Evolutionary conservation across 208 protist genomes (phyloP).

Genomic region (Herpetomonas tarakana): DNA sequence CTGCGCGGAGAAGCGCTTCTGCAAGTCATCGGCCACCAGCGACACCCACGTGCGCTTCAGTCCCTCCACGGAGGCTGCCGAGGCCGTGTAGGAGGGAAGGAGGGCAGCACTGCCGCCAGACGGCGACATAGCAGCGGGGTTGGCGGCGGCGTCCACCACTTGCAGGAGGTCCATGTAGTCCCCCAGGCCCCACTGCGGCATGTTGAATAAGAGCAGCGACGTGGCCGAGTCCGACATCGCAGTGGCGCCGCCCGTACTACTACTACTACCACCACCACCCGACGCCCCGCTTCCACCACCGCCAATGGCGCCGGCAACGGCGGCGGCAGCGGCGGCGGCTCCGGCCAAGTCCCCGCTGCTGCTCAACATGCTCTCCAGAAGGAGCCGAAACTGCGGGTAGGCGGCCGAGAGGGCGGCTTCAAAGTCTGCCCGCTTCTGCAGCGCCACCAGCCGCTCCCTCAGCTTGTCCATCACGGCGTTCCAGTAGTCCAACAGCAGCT

Average conservation of each 20-base stretch:
- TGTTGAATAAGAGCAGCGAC: constrained; percentile 1
- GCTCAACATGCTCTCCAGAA: constrained; percentile 51
- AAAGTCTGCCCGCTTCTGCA: constrained; percentile 53
- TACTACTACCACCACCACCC: background rate
- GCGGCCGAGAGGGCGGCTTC: constrained; percentile 32
- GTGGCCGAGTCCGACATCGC: constrained; percentile 1
- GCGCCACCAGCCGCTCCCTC: constrained; percentile 41
- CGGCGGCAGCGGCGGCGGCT: constrained; percentile 6
- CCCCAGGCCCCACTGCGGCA: constrained; percentile 13
- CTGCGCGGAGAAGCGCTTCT: constrained; percentile 47
- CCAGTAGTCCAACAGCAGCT: constrained; percentile 73
- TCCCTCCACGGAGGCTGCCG: constrained; percentile 13
- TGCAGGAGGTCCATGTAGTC: constrained; percentile 16
- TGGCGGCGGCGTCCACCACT: constrained; percentile 10
- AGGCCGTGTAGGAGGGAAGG: constrained; percentile 8
- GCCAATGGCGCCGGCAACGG: background rate
- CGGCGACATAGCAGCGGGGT: background rate
- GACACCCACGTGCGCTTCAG: constrained; percentile 43
- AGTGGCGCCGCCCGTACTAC: background rate
- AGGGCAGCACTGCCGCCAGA: background rate
- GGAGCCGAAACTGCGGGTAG: constrained; percentile 45
- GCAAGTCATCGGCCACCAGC: constrained; percentile 41
- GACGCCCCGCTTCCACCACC: background rate
- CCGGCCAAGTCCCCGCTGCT: constrained; percentile 14
- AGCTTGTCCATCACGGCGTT: constrained; percentile 52